Percentiles rank a stretch among this genome's conserved stretches.
Evolutionary conservation across 441 rosid species (phyloP).

Genomic region (Manihot esculenta): DNA sequence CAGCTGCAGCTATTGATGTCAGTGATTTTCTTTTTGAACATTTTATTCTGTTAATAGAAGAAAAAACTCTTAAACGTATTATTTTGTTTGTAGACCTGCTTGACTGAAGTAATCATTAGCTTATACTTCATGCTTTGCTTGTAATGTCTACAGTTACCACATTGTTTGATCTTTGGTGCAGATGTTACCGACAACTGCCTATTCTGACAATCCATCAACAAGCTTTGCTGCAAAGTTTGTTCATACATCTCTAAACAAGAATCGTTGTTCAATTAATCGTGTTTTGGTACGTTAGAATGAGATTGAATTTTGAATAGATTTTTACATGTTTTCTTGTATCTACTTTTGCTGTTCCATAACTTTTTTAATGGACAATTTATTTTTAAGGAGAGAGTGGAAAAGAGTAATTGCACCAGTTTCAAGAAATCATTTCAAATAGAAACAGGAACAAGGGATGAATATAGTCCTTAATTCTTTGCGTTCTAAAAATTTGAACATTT

Average conservation of each 20-base stretch:
- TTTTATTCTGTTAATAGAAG: no score
- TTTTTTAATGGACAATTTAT: not conserved
- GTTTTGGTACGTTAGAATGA: conserved; percentile 62
- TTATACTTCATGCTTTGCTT: conserved; percentile 9
- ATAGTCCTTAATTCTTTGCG: not conserved
- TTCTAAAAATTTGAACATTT: not conserved
- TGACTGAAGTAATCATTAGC: conserved; percentile 3
- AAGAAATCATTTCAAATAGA: not conserved
- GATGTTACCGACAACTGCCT: conserved; percentile 88
- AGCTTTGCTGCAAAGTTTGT: conserved; percentile 96
- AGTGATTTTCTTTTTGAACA: conserved; percentile 28
- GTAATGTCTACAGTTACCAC: conserved; percentile 7
- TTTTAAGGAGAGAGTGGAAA: not conserved
- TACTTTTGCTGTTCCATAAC: not conserved
- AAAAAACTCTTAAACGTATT: conserved; percentile 11
- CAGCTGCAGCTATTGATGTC: conserved; percentile 95
- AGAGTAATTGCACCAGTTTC: not conserved
- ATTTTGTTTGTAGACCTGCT: not conserved
- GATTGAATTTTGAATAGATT: not conserved
- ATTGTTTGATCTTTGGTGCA: conserved; percentile 37
- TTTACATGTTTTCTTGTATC: not conserved
- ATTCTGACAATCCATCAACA: conserved; percentile 96
- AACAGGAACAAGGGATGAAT: not conserved
- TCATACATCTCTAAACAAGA: conserved; percentile 93
- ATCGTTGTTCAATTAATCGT: conserved; percentile 90